Base-by-base conservation (phyloP, 225 moss, liverwort and hornwort genomes). In the Physcomitrellopsis africana region DNA sequence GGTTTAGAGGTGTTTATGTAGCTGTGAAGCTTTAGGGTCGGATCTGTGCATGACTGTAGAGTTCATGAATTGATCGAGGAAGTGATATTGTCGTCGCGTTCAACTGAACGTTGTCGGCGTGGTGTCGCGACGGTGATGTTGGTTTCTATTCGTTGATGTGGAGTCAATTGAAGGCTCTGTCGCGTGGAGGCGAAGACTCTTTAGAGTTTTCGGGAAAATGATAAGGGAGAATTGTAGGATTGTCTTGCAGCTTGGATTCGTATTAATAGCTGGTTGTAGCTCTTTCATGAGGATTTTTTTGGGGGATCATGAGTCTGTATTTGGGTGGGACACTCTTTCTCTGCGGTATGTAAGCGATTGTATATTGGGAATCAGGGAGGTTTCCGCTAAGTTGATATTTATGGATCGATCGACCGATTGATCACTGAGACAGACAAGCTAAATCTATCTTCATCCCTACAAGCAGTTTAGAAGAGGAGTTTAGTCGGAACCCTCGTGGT, bases 1-100 rank as follows among this genome's bases (percentile, higher is more conserved):
- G 79, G 76, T 83, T 83, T 83, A 68, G 51, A 27, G 72, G 3
- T 72, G 6, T 43, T 69, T 65, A 64, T 58, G 32, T 14, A 32
- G 59, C 51, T 69, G 69, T 58, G 32, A n/a, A 32, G 58, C 60
- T 48, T 58, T 22, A 49, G 60, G 68, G 37, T 46, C 61, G 66
- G 75, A 67, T 67, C 19, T 75, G 51, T 63, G 46, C 45, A 52
- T 60, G 11, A 43, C 3, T 5, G 24, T 11, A 16, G 72, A 32
- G 47, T 60, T 51, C 62, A 12, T 43, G 20, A 19, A 37, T 37
- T 26, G 55, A 1, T 61, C 66, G 45, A n/a, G 29, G 9, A 51
- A 13, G 42, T 23, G 8, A 10, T 2, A 70, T 37, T 29, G 14
- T 16, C 3, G 60, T 16, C 13, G 68, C 7, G 11, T 52, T 42